Conservation (phyloP, 768 basidiomycete species). For the Boletus bicolor region DNA sequence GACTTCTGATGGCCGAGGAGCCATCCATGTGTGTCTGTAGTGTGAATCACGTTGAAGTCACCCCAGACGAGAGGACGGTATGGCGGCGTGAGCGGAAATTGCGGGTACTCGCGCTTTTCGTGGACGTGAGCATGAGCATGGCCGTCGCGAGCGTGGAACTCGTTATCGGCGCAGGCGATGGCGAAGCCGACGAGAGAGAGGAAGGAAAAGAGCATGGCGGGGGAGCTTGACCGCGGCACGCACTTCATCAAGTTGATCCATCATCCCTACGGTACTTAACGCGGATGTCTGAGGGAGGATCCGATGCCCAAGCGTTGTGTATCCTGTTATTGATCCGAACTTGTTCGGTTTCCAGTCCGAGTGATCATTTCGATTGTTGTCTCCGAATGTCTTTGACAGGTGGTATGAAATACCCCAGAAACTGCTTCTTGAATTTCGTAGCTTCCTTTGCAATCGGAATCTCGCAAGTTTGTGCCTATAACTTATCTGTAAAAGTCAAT, state of each 20-base stretch:
- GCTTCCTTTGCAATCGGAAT: too few species aligned
- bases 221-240: background rate
- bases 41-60: conserved; percentile 85
- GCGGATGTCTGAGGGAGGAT: background rate
- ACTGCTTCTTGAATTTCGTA: too few species aligned
- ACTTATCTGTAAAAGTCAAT: too few species aligned
- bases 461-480: too few species aligned
- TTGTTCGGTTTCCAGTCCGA: too few species aligned
- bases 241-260: background rate
- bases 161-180: conserved; percentile 20
- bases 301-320: background rate
- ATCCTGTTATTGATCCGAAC: too few species aligned
- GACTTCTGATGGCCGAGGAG: conserved; percentile 80
- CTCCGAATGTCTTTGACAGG: too few species aligned
- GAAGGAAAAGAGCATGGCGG: conserved; percentile 15
- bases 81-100: conserved; percentile 50
- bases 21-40: conserved; percentile 83
- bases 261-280: background rate
- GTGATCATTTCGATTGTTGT: too few species aligned
- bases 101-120: conserved; percentile 38
- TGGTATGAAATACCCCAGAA: too few species aligned
- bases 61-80: conserved; percentile 74
- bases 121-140: conserved; percentile 36
- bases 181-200: conserved; percentile 18
- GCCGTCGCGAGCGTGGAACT: conserved; percentile 22